Conservation (phyloP, 169 alveolate genomes). For the Eimeria praecox region DNA sequence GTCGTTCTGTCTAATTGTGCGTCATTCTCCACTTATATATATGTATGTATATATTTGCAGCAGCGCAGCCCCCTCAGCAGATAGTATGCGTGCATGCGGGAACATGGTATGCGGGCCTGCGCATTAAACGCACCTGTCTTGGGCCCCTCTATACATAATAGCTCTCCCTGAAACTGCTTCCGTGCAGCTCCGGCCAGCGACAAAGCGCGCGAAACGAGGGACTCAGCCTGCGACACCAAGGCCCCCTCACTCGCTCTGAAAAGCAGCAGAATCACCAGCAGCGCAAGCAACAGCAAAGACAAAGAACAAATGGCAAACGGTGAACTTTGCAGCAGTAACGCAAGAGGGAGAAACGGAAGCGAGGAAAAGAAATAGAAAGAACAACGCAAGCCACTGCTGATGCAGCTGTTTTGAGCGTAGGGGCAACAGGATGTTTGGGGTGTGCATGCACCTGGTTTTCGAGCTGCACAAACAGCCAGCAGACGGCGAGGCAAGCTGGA, state of each 20-base stretch:
- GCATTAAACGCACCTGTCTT: not conserved
- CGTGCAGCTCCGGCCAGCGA: constrained; percentile 40
- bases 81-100: not conserved
- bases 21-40: not conserved
- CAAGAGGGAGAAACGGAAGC: not conserved
- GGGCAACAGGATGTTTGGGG: not conserved
- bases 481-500: constrained; percentile 49
- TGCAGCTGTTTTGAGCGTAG: not conserved
- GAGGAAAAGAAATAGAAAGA: not conserved
- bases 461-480: constrained; percentile 46
- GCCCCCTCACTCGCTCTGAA: not conserved
- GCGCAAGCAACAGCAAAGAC: not conserved
- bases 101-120: not conserved
- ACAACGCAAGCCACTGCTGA: not conserved
- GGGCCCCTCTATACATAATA: not conserved
- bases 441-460: not conserved
- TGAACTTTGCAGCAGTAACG: not conserved
- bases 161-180: constrained; percentile 34
- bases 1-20: not conserved
- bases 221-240: not conserved
- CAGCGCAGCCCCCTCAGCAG: not conserved
- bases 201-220: constrained; percentile 57
- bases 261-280: constrained; percentile 7
- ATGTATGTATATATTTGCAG: not conserved
- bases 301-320: not conserved